These are phyloP conservation scores for Peltaster fructicola DNA, from an alignment of 2,329 filamentous ascomycete species.

Conservation along the genomic window DNA sequence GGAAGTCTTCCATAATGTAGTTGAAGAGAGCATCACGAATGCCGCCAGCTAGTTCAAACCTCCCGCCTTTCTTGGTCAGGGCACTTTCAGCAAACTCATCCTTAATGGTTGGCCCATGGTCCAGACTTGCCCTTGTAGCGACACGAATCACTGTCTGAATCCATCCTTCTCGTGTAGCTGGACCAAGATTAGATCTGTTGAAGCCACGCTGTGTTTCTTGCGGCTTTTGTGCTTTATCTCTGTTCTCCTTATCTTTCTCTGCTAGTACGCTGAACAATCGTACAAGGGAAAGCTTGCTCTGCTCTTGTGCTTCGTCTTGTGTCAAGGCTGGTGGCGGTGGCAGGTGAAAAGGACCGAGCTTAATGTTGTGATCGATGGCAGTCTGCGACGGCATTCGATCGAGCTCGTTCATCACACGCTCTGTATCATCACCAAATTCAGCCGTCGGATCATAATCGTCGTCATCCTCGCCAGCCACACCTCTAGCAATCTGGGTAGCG, in stretches of 20 bases:
- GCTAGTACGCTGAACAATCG: slow-evolving; percentile 66
- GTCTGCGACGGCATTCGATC: slow-evolving; percentile 43
- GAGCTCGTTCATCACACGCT: slow-evolving; percentile 61
- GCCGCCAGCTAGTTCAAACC: slow-evolving; percentile 40
- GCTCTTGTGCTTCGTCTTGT: slow-evolving; percentile 50
- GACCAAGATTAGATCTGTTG: slow-evolving; percentile 51
- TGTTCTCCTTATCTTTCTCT: slow-evolving; percentile 47
- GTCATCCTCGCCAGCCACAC: slow-evolving; percentile 42
- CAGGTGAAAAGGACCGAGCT: slow-evolving; percentile 61
- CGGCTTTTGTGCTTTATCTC: slow-evolving; percentile 33
- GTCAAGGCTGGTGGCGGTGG: slow-evolving; percentile 60
- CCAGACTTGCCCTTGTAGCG: slow-evolving; percentile 59
- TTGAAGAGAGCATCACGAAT: slow-evolving; percentile 68
- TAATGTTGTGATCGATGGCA: slow-evolving; percentile 22
- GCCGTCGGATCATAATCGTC: slow-evolving; percentile 79
- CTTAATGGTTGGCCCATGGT: slow-evolving; percentile 34
- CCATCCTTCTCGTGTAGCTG: slow-evolving; percentile 79
- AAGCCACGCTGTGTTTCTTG: slow-evolving; percentile 44
- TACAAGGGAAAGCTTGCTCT: slow-evolving; percentile 55
- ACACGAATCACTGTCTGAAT: slow-evolving; percentile 71
- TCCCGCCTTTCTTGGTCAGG: slow-evolving; percentile 17
- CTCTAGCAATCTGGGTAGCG: slow-evolving; percentile 15
- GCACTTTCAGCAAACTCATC: slow-evolving; percentile 31
- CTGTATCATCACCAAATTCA: slow-evolving; percentile 55
- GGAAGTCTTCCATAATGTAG: slow-evolving; percentile 84